Conservation (phyloP, 1,284 basidiomycete genomes). For the Afroboletus lepidellus region DNA sequence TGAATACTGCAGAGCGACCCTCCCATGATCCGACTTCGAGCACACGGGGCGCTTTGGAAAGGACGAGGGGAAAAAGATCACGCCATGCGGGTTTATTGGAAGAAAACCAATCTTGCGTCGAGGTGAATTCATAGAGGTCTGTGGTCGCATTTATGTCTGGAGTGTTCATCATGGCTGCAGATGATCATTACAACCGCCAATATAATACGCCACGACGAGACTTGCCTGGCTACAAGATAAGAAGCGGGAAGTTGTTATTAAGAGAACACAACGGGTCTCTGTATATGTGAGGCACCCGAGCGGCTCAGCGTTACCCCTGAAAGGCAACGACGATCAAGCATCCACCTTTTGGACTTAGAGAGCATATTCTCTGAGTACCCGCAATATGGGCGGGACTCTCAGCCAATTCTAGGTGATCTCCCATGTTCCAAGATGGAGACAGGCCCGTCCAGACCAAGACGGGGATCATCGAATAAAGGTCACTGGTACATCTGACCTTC, state of each 20-base stretch:
- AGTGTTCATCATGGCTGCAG: conserved; percentile 16
- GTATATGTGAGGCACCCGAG: conserved; percentile 24
- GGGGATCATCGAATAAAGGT: neutral
- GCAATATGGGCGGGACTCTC: neutral
- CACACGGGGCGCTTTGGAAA: conserved; percentile 39
- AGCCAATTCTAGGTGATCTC: conserved; percentile 12
- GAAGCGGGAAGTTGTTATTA: neutral
- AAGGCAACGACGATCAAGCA: neutral
- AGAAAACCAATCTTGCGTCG: conserved; percentile 58
- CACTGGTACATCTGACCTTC: neutral
- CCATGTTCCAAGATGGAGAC: neutral
- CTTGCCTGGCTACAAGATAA: conserved; percentile 2
- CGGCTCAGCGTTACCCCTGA: neutral
- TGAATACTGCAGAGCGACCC: conserved; percentile 57
- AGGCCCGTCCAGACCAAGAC: neutral
- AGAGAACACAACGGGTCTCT: neutral
- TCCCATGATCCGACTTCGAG: conserved; percentile 67
- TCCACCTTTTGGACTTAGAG: conserved; percentile 10
- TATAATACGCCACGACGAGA: neutral
- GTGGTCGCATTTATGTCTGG: conserved; percentile 4
- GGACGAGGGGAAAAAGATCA: conserved; percentile 39
- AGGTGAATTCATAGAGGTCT: conserved; percentile 41
- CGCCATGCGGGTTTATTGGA: conserved; percentile 45
- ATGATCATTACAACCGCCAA: neutral
- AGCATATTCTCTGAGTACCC: neutral